Conservation (phyloP, 192 early-diverging fungal species). For the Coemansia aciculifera region DNA sequence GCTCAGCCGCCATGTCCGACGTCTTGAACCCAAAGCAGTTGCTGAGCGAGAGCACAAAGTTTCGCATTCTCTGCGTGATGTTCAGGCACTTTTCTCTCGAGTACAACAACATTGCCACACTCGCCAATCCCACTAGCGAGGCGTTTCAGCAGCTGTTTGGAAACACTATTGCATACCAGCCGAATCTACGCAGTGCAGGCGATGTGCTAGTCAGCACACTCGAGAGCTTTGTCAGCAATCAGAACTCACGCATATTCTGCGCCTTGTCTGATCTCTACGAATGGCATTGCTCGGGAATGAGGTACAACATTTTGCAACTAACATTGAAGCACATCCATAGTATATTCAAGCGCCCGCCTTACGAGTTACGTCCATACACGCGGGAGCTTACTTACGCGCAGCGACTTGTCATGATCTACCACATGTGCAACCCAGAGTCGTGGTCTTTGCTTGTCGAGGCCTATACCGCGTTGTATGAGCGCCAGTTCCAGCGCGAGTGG, state of each 20-base stretch:
- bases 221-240: constrained; percentile 47
- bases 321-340: constrained; percentile 38
- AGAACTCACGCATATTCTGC: constrained; percentile 42
- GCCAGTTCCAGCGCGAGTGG: constrained; percentile 16
- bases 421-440: constrained; percentile 13
- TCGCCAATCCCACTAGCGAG: constrained; percentile 20
- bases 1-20: neutral
- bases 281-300: constrained; percentile 25
- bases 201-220: constrained; percentile 14
- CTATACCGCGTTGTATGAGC: constrained; percentile 22
- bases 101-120: constrained; percentile 23
- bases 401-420: constrained; percentile 33
- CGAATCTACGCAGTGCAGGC: constrained; percentile 9
- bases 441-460: constrained; percentile 27
- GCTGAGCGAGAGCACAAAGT: constrained; percentile 29
- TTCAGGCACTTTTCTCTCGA: constrained; percentile 28
- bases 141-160: constrained; percentile 13
- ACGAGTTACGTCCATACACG: constrained; percentile 32
- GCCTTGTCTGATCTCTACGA: constrained; percentile 24
- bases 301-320: constrained; percentile 22
- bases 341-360: constrained; percentile 41
- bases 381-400: constrained; percentile 37
- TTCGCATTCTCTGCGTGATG: constrained; percentile 36
- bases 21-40: constrained; percentile 19
- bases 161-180: constrained; percentile 20